Evolutionary conservation across 345 rosid species (phyloP).

Genomic region (Rhodamnia rubescens): DNA sequence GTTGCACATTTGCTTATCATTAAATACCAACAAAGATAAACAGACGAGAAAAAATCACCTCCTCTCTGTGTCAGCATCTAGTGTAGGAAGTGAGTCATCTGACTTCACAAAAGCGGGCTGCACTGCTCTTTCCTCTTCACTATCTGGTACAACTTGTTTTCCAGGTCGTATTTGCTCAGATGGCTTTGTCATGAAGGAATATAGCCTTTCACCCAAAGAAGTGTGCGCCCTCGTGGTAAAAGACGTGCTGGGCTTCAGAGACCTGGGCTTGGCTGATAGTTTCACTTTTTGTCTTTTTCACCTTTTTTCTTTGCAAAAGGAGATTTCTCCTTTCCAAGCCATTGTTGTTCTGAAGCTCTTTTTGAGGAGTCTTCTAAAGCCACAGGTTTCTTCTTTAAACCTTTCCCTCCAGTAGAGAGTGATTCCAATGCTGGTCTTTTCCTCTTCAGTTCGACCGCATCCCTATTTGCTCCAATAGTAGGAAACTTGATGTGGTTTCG

Average conservation of each 20-base stretch:
- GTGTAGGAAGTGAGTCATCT: conserved; percentile 15
- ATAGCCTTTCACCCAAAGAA: conserved; percentile 35
- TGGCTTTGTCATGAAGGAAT: conserved; percentile 4
- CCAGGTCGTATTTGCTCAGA: conserved; percentile 16
- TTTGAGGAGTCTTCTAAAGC: conserved; percentile 10
- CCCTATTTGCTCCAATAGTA: conserved; percentile 20
- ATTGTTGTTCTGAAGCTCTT: conserved; percentile 14
- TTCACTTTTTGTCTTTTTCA: conserved; percentile 23
- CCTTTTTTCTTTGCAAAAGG: conserved; percentile 15
- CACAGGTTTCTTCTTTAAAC: conserved; percentile 17
- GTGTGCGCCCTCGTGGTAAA: conserved; percentile 8
- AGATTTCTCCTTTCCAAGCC: neutral
- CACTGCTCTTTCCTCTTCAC: neutral
- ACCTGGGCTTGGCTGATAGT: conserved; percentile 14
- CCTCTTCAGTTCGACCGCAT: conserved; percentile 7
- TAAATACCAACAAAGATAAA: neutral
- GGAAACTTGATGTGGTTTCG: conserved; percentile 77
- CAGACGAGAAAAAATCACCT: conserved; percentile 23
- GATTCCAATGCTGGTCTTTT: conserved; percentile 18
- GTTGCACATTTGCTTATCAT: neutral
- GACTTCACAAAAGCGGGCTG: conserved; percentile 17
- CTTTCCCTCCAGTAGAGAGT: conserved; percentile 17
- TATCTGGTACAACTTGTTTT: conserved; percentile 7
- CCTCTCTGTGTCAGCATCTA: conserved; percentile 57
- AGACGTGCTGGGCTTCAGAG: conserved; percentile 19